Evolutionary conservation across 1,284 basidiomycete genomes (phyloP).

Genomic region (Rhodotorula sp.): DNA sequence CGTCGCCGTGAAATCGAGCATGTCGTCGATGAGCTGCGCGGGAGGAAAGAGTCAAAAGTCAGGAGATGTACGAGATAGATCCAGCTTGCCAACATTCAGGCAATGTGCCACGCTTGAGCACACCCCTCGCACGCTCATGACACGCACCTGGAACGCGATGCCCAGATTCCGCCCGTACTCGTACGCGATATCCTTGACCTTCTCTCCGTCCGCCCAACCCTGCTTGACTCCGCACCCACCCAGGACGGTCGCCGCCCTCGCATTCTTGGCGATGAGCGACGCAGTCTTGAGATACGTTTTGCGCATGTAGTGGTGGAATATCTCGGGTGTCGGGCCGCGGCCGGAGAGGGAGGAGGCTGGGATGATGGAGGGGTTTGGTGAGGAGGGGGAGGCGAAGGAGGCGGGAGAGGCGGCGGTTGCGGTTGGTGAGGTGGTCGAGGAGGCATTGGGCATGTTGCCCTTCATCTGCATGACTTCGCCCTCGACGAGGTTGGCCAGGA

Average conservation of each 20-base stretch:
- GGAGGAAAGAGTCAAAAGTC: neutral
- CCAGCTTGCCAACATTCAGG: no score
- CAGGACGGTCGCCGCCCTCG: slow-evolving; percentile 80
- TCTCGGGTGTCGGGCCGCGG: slow-evolving; percentile 50
- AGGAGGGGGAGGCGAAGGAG: neutral
- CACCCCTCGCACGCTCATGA: no score
- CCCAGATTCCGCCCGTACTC: slow-evolving; percentile 85
- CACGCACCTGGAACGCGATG: slow-evolving; percentile 85
- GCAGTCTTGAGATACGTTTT: slow-evolving; percentile 98
- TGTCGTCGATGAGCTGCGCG: slow-evolving; percentile 82
- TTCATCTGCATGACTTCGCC: slow-evolving; percentile 89
- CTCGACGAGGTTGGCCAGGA: slow-evolving; percentile 93
- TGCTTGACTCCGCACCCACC: slow-evolving; percentile 64
- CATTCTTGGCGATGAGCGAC: slow-evolving; percentile 90
- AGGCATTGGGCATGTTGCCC: slow-evolving; percentile 41
- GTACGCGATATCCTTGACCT: slow-evolving; percentile 92
- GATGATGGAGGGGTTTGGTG: neutral
- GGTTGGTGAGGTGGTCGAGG: neutral
- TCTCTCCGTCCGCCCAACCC: slow-evolving; percentile 62
- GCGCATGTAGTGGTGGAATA: slow-evolving; percentile 83
- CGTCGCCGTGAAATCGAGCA: slow-evolving; percentile 76
- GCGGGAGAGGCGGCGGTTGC: neutral
- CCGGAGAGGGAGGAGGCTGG: slow-evolving; percentile 1
- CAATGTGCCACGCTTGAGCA: no score
- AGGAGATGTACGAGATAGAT: neutral